These are phyloP conservation scores for Amanita inopinata DNA, from an alignment of 768 basidiomycete species.

Conservation along the genomic window DNA sequence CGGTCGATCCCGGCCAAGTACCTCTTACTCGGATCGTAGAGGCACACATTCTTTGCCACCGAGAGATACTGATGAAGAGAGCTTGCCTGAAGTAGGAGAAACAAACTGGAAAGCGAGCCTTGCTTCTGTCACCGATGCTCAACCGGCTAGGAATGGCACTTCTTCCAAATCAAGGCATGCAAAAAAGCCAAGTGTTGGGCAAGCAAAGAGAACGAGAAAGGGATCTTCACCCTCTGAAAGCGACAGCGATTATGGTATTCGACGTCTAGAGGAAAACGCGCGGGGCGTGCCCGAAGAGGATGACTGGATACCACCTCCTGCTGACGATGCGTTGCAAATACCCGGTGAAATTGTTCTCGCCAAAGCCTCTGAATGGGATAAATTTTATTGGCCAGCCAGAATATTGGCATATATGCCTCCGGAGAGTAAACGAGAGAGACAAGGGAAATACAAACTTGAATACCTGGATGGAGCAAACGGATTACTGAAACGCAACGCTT, in stretches of 20 bases:
- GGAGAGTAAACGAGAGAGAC: constrained; percentile 22
- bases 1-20: not conserved
- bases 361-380: constrained; percentile 23
- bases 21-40: not conserved
- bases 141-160: not conserved
- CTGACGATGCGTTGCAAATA: constrained; percentile 42
- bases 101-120: constrained; percentile 6
- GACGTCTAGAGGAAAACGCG: constrained; percentile 5
- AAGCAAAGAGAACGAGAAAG: constrained; percentile 19
- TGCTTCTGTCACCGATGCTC: constrained; percentile 3
- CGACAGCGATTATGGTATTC: constrained; percentile 9
- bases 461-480: constrained; percentile 45
- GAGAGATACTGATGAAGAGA: constrained; percentile 1
- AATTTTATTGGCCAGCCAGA: constrained; percentile 58
- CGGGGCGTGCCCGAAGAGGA: constrained; percentile 11
- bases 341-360: constrained; percentile 65
- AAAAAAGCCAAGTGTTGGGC: constrained; percentile 8
- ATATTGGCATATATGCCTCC: constrained; percentile 44
- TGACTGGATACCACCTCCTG: constrained; percentile 30
- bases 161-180: constrained; percentile 8
- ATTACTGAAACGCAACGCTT: constrained; percentile 37
- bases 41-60: not conserved
- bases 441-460: constrained; percentile 39
- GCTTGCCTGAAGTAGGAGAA: constrained; percentile 8
- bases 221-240: constrained; percentile 10